These are phyloP conservation scores for Alternaria atra DNA, from an alignment of 2,329 filamentous ascomycete species.

Conservation along the genomic window DNA sequence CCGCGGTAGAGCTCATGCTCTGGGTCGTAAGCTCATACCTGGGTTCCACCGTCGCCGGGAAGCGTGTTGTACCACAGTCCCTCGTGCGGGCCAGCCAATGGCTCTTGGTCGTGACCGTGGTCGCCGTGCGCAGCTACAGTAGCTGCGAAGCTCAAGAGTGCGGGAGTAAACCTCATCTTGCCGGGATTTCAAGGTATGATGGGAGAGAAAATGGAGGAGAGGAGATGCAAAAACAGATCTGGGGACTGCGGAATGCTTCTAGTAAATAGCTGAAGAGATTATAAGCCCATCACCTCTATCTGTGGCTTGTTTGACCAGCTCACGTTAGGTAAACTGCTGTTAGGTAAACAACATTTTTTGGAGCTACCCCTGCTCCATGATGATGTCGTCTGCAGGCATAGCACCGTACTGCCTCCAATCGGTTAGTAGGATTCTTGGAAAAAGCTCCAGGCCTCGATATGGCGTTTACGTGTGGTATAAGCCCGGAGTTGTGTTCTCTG, in stretches of 20 bases:
- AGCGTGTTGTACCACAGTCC: constrained; percentile 83
- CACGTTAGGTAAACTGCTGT: constrained; percentile 49
- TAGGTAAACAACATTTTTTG: constrained; percentile 42
- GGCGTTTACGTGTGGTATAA: constrained; percentile 1
- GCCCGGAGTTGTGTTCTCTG: not conserved
- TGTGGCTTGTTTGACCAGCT: constrained; percentile 36
- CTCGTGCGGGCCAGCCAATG: constrained; percentile 74
- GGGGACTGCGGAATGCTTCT: constrained; percentile 16
- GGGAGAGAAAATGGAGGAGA: constrained; percentile 7
- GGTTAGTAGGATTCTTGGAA: constrained; percentile 24
- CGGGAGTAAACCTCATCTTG: constrained; percentile 41
- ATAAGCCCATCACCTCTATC: constrained; percentile 33
- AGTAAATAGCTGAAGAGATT: constrained; percentile 33
- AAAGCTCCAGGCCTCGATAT: constrained; percentile 19
- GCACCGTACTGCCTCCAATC: constrained; percentile 27
- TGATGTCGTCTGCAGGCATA: constrained; percentile 34
- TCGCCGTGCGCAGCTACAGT: constrained; percentile 67
- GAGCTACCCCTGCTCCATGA: constrained; percentile 39
- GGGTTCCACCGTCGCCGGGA: constrained; percentile 83
- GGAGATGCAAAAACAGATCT: constrained; percentile 3
- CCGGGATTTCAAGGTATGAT: not conserved
- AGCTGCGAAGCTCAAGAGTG: constrained; percentile 55
- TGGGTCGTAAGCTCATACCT: constrained; percentile 62
- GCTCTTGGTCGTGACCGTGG: constrained; percentile 65
- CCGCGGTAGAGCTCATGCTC: not conserved